phyloP scores from a whole-genome alignment of 129 eudicot species.

The Artemisia argyi region DNA sequence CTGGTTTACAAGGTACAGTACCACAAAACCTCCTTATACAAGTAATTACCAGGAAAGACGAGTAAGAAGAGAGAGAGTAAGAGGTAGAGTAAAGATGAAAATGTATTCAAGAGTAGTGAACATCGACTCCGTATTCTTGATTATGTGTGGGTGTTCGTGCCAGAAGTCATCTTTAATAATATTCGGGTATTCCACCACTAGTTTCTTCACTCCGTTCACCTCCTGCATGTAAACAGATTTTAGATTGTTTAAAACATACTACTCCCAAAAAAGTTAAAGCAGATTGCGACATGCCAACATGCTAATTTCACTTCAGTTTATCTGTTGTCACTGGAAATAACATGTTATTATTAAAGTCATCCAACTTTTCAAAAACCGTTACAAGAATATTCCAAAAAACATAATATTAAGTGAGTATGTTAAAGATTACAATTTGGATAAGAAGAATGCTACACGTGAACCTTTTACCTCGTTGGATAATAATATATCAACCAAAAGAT shows the following conservation, averaged over 20 bases:
- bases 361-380: not conserved
- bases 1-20: no score
- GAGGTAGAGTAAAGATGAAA: no score
- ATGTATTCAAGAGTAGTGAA: no score
- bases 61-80: no score
- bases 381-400: not conserved
- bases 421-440: not conserved
- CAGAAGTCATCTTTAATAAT: slow-evolving; percentile 66
- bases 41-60: no score
- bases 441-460: not conserved
- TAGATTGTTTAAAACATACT: not conserved
- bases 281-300: not conserved
- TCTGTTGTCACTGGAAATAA: not conserved
- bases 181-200: slow-evolving; percentile 55
- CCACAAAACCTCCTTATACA: no score
- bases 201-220: slow-evolving; percentile 32
- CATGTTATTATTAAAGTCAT: not conserved
- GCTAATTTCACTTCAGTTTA: not conserved
- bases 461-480: no score
- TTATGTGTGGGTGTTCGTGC: slow-evolving; percentile 51
- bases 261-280: not conserved
- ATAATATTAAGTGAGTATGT: not conserved
- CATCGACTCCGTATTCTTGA: slow-evolving; percentile 22
- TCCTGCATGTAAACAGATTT: slow-evolving; percentile 36
- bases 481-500: no score